Conservation (phyloP, 306 rosid species). For the Alnus rubra region DNA sequence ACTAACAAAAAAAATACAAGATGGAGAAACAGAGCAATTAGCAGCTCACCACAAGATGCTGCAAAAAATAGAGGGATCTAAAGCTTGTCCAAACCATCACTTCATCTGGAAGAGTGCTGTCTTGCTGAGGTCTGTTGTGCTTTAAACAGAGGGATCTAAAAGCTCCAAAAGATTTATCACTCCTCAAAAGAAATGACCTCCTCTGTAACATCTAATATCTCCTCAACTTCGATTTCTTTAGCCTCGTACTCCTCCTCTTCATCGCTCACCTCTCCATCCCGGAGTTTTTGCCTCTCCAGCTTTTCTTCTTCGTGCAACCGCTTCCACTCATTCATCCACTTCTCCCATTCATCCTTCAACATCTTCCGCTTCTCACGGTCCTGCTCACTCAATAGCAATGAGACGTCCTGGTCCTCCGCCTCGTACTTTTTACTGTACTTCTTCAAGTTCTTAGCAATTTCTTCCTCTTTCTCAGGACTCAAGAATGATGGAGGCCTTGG, state of each 20-base stretch:
- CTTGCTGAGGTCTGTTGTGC: background rate
- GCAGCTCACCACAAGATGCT: background rate
- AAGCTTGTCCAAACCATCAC: background rate
- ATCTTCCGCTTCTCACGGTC: slow-evolving; percentile 75
- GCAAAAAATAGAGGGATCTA: background rate
- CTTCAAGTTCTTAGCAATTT: slow-evolving; percentile 81
- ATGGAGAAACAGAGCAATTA: background rate
- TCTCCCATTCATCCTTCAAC: slow-evolving; percentile 89
- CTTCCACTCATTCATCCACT: slow-evolving; percentile 79
- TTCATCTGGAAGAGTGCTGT: background rate
- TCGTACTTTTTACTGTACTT: slow-evolving; percentile 92
- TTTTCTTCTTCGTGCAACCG: slow-evolving; percentile 55
- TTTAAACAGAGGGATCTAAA: background rate
- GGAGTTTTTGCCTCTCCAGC: slow-evolving; percentile 46
- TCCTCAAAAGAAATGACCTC: slow-evolving; percentile 59
- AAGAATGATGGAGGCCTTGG: slow-evolving; percentile 83
- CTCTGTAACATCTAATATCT: slow-evolving; percentile 49
- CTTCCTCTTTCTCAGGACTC: slow-evolving; percentile 85
- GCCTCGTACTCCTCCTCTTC: slow-evolving; percentile 96
- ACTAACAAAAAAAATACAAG: background rate
- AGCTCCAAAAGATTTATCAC: background rate
- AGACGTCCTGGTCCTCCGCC: slow-evolving; percentile 88
- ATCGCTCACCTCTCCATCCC: slow-evolving; percentile 91
- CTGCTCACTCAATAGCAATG: slow-evolving; percentile 74
- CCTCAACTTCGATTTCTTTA: slow-evolving; percentile 83